Base-by-base conservation (phyloP, 352 stramenopile genomes). In the Globisporangium cystogenes region DNA sequence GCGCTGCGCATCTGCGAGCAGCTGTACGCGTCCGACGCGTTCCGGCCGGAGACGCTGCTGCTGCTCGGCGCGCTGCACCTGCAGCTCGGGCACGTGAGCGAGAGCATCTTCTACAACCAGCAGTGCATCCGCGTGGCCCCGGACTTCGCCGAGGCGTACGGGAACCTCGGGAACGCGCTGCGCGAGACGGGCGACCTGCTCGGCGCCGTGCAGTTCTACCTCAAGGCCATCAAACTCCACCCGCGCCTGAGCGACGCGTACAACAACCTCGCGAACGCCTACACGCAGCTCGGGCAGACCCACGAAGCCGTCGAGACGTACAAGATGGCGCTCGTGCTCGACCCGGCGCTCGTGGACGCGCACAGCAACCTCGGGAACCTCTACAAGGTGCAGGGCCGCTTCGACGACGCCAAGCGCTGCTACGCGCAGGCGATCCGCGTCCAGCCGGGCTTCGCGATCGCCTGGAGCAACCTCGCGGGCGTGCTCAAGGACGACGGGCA, bases 31-130 rank as follows among this genome's bases (percentile, higher is more conserved):
- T 70, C 74, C 33, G 86, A 96, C 59, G 75, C 90, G 11, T 90
- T 74, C 48, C 85, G 89, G 36, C 87, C 85, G 1, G 93, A 98
- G 56, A 97, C 96, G 56, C 63, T 98, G 23, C 65, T 98, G 46
- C 79, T 98, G 21, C 69, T 98, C 3, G 92, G 93, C 14, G 94
- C 94, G 24, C 63, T 97, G 36, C 93, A 98, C 65, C 98, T 97
- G 57, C 91, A 98, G 57, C 70, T 98, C 0, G 79, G 87, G 20
- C 96, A 98, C 65, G 87, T 96, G 47, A 84, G 71, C 8, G 90
- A 98, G 57, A 84, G 74, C 57, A 96, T 98, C 47, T 97, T 97
- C 61, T 98, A 97, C 80, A 98, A 97, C 63, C 88, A 98, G 64
- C 89, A 97, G 56, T 93, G 82, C 58, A 96, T 98, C 50, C 79